Percentiles rank a stretch among this genome's conserved stretches.
Conservation (phyloP, 768 basidiomycete species). For the Leccinum fibrillosum region DNA sequence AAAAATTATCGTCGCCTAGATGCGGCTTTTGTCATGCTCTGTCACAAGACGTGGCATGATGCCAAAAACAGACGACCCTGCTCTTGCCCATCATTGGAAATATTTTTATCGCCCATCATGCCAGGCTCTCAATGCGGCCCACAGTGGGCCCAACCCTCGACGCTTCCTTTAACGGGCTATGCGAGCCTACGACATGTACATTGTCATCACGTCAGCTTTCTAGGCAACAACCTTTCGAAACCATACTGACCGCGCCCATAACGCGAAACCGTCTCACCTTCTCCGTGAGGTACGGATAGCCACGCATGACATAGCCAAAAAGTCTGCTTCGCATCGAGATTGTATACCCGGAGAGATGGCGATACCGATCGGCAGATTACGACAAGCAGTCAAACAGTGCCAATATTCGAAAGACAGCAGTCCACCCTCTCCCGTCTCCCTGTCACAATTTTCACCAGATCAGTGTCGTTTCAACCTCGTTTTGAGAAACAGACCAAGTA, state of each 20-base stretch:
- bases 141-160: not conserved
- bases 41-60: not conserved
- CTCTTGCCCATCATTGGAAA: not conserved
- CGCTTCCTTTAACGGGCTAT: not conserved
- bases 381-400: not conserved
- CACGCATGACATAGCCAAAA: conserved; percentile 7
- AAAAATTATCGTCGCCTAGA: not conserved
- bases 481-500: not conserved
- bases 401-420: not conserved
- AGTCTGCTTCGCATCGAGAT: conserved; percentile 1
- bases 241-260: conserved; percentile 4
- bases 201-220: conserved; percentile 1
- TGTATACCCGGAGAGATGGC: not conserved
- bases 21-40: not conserved
- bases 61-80: not conserved
- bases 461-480: conserved; percentile 1
- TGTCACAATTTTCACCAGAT: not conserved
- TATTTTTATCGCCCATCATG: not conserved
- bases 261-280: conserved; percentile 1
- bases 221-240: not conserved
- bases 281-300: not conserved
- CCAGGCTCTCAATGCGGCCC: not conserved
- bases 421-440: not conserved
- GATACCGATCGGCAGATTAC: conserved; percentile 5
- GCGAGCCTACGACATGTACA: conserved; percentile 1